Percentiles rank a stretch among this genome's conserved stretches.
Conservation (phyloP, 768 basidiomycete species). For the Rhodocollybia butyracea region DNA sequence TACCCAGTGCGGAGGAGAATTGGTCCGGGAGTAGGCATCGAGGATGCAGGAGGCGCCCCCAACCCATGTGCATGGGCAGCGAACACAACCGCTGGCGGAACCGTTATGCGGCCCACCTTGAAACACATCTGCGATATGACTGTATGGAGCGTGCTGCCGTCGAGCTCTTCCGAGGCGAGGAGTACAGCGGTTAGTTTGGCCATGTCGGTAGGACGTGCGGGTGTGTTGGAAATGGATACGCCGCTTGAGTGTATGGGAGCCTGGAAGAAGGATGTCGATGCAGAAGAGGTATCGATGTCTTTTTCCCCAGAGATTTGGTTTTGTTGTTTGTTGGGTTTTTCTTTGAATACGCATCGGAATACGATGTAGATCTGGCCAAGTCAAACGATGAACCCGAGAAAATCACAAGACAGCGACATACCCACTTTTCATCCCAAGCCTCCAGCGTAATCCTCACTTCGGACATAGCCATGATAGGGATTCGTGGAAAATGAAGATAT, state of each 20-base stretch:
- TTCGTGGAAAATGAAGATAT: constrained; percentile 43
- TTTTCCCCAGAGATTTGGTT: neutral
- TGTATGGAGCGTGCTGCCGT: constrained; percentile 61
- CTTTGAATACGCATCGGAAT: constrained; percentile 42
- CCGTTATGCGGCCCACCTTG: constrained; percentile 69
- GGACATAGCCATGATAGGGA: constrained; percentile 40
- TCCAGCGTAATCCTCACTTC: constrained; percentile 43
- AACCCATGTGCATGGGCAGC: constrained; percentile 65
- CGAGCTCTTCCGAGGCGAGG: constrained; percentile 36
- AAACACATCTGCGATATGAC: constrained; percentile 65
- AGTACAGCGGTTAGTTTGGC: constrained; percentile 6
- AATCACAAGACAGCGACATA: constrained; percentile 19
- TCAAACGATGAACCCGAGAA: neutral
- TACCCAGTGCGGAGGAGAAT: constrained; percentile 49
- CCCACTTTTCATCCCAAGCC: constrained; percentile 58
- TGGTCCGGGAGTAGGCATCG: constrained; percentile 33
- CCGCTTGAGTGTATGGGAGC: neutral
- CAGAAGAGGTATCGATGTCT: neutral
- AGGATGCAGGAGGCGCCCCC: constrained; percentile 21
- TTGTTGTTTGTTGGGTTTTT: constrained; percentile 13
- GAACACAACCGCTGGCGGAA: constrained; percentile 64
- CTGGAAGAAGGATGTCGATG: constrained; percentile 5
- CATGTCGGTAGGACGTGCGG: neutral
- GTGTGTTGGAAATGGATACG: constrained; percentile 3
- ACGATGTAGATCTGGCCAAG: constrained; percentile 40